Percentiles rank a stretch among this genome's conserved stretches.
Evolutionary conservation across 331 rosid genomes (phyloP).

Genomic region (Arachis monticola): DNA sequence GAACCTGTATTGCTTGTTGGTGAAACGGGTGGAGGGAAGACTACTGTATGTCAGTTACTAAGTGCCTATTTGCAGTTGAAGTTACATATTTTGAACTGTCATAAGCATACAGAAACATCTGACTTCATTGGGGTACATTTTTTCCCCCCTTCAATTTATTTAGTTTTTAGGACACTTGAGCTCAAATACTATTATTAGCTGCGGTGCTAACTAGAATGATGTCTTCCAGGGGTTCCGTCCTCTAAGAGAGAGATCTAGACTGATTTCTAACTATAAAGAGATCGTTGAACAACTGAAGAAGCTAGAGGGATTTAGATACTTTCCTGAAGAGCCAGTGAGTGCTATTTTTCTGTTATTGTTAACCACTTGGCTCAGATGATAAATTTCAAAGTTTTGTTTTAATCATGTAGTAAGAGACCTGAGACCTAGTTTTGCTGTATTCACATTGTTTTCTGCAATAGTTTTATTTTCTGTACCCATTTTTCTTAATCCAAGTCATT

Average conservation of each 20-base stretch:
- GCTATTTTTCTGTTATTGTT: neutral
- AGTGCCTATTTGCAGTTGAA: slow-evolving; percentile 66
- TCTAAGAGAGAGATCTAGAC: slow-evolving; percentile 67
- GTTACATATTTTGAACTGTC: slow-evolving; percentile 87
- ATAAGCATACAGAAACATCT: slow-evolving; percentile 92
- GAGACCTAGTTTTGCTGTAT: slow-evolving; percentile 16
- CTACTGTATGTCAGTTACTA: slow-evolving; percentile 90
- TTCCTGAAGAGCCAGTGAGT: slow-evolving; percentile 60
- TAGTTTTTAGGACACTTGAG: neutral
- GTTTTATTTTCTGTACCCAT: neutral
- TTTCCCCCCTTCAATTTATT: slow-evolving; percentile 19
- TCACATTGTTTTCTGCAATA: slow-evolving; percentile 3
- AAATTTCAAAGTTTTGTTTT: neutral
- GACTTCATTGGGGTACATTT: slow-evolving; percentile 91
- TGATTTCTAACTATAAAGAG: slow-evolving; percentile 57
- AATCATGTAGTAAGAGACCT: neutral
- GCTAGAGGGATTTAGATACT: slow-evolving; percentile 46
- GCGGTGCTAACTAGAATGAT: slow-evolving; percentile 20
- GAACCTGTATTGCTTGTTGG: slow-evolving; percentile 98
- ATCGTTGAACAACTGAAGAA: slow-evolving; percentile 57
- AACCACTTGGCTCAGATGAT: neutral
- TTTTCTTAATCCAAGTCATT: slow-evolving; percentile 1
- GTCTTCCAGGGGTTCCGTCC: slow-evolving; percentile 80
- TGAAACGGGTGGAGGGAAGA: slow-evolving; percentile 99
- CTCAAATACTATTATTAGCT: slow-evolving; percentile 1